A percentile compares a stretch with the other conserved stretches of the same genome.
phyloP scores from a whole-genome alignment of 140 eudicot genomes.

The Cichorium intybus region DNA sequence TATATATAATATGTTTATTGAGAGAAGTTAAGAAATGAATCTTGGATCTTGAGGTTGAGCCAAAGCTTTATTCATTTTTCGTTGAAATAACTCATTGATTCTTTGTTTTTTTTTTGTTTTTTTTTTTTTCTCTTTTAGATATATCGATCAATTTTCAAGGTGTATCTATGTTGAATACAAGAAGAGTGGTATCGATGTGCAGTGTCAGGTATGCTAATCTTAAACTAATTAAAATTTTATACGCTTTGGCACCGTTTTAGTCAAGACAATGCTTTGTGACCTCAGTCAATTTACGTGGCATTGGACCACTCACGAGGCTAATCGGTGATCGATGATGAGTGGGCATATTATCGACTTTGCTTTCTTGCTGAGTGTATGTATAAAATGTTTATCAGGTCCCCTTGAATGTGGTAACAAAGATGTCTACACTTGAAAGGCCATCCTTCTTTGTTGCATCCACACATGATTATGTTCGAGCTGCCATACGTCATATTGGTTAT shows the following conservation, averaged over 20 bases:
- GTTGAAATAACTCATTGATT: not conserved
- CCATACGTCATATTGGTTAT: constrained; percentile 43
- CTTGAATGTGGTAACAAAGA: constrained; percentile 48
- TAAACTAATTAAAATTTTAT: not conserved
- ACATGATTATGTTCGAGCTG: constrained; percentile 39
- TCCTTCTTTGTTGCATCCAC: constrained; percentile 58
- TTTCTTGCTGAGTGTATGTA: not conserved
- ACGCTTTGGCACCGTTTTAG: not conserved
- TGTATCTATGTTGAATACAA: constrained; percentile 54
- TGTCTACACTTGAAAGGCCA: constrained; percentile 46
- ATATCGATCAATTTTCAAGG: constrained; percentile 51
- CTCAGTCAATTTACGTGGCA: not conserved
- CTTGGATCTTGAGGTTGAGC: not conserved
- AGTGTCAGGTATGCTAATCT: constrained; percentile 46
- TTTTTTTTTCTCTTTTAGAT: constrained; percentile 25
- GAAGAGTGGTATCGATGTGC: constrained; percentile 44
- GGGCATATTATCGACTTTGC: not conserved
- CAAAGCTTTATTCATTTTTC: not conserved
- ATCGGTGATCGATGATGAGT: not conserved
- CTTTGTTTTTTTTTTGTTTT: not conserved
- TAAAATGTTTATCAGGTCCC: constrained; percentile 33
- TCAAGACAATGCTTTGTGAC: not conserved
- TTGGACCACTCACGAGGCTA: not conserved
- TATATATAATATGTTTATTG: no score
- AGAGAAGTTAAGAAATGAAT: no score